Evolutionary conservation across 116 monocot genomes (phyloP).

Genomic region (Zostera marina): DNA sequence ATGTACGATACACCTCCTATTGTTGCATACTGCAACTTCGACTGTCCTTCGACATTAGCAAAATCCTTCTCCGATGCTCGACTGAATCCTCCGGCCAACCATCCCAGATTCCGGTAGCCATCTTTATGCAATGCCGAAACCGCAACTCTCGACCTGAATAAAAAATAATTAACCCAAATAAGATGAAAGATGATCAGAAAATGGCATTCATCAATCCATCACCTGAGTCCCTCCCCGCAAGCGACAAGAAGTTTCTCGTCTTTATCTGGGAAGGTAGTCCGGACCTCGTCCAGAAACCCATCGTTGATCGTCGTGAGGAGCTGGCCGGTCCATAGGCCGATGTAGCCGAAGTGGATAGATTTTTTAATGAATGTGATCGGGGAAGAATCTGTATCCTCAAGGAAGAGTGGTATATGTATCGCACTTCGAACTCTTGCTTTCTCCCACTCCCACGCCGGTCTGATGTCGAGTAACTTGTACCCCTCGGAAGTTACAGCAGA

Average conservation of each 20-base stretch:
- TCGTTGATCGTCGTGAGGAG: conserved; percentile 47
- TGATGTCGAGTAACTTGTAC: conserved; percentile 59
- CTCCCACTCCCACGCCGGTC: conserved; percentile 75
- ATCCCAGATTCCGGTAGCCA: conserved; percentile 72
- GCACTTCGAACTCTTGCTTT: conserved; percentile 43
- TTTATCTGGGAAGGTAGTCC: conserved; percentile 20
- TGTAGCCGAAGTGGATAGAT: conserved; percentile 84
- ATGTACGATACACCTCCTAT: conserved; percentile 66
- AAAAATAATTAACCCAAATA: not conserved
- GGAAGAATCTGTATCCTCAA: conserved; percentile 51
- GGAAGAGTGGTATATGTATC: conserved; percentile 69
- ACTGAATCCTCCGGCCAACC: conserved; percentile 82
- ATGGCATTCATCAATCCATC: no score
- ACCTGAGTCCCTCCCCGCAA: conserved; percentile 86
- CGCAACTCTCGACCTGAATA: conserved; percentile 54
- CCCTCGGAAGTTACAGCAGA: conserved; percentile 25
- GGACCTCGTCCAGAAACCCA: conserved; percentile 47
- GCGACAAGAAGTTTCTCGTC: conserved; percentile 85
- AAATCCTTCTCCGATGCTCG: conserved; percentile 32
- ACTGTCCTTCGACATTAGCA: conserved; percentile 34
- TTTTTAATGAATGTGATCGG: conserved; percentile 69
- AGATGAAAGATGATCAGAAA: not conserved
- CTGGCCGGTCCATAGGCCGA: conserved; percentile 88
- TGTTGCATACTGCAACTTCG: conserved; percentile 66
- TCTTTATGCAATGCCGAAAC: conserved; percentile 34